A percentile compares a stretch with the other conserved stretches of the same genome.
phyloP scores from a whole-genome alignment of 192 early-diverging fungal species.

The Rhizophagus prolifer region DNA sequence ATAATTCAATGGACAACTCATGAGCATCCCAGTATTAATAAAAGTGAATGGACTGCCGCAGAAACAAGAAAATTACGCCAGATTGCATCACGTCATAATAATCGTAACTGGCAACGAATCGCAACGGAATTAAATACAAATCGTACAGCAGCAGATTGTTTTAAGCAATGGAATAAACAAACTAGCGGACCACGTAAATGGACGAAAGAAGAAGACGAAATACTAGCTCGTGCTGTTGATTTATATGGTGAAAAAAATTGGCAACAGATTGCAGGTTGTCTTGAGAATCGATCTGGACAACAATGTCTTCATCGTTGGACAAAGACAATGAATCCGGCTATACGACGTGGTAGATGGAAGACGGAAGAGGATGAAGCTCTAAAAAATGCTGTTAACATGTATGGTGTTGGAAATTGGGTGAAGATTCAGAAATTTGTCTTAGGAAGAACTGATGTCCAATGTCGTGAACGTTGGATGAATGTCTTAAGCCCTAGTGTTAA shows the following conservation, averaged over 20 bases:
- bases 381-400: conserved; percentile 59
- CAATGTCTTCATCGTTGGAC: conserved; percentile 75
- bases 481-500: conserved; percentile 60
- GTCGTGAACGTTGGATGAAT: conserved; percentile 77
- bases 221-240: conserved; percentile 62
- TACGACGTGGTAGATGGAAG: conserved; percentile 63
- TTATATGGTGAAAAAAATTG: conserved; percentile 70
- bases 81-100: conserved; percentile 45
- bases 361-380: conserved; percentile 69
- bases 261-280: conserved; percentile 64
- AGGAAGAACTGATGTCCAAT: conserved; percentile 76
- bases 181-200: conserved; percentile 47
- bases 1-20: conserved; percentile 77
- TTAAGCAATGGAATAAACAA: conserved; percentile 57
- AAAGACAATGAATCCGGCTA: conserved; percentile 67
- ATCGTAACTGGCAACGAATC: conserved; percentile 67
- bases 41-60: conserved; percentile 59
- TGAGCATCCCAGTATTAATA: conserved; percentile 79
- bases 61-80: conserved; percentile 51
- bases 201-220: conserved; percentile 67
- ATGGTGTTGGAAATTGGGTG: conserved; percentile 70
- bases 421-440: conserved; percentile 68
- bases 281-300: conserved; percentile 66
- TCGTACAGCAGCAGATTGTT: conserved; percentile 74
- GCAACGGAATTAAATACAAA: conserved; percentile 50